phyloP scores from a whole-genome alignment of 495 filamentous ascomycete species.

The Aspergillus heteromorphus region DNA sequence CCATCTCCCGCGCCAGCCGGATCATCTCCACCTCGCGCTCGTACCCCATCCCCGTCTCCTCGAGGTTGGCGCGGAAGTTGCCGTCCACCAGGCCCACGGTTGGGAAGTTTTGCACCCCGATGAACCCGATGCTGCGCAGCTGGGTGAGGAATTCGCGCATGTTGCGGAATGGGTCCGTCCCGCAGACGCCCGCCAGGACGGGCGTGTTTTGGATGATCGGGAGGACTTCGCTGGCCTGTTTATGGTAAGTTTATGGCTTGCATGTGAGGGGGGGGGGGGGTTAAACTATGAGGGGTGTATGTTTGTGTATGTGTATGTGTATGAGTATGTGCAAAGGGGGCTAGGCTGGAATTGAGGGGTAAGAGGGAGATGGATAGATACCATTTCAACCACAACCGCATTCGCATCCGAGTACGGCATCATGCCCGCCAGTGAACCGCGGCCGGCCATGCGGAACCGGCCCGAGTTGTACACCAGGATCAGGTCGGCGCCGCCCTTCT shows the following conservation, averaged over 20 bases:
- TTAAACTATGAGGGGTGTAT: too few relatives aligned
- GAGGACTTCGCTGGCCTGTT: slow-evolving; percentile 51
- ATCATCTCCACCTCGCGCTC: slow-evolving; percentile 61
- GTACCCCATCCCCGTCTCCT: slow-evolving; percentile 68
- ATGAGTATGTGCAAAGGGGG: too few relatives aligned
- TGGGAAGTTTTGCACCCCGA: slow-evolving; percentile 68
- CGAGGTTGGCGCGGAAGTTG: slow-evolving; percentile 57
- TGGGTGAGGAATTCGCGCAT: slow-evolving; percentile 53
- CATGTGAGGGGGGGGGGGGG: neutral
- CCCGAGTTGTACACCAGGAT: slow-evolving; percentile 71
- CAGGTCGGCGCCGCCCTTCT: slow-evolving; percentile 60
- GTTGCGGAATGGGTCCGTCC: slow-evolving; percentile 58
- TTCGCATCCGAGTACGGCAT: slow-evolving; percentile 73
- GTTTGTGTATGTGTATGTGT: too few relatives aligned
- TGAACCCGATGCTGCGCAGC: slow-evolving; percentile 54
- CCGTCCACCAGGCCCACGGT: slow-evolving; percentile 69
- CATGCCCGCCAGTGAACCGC: slow-evolving; percentile 63
- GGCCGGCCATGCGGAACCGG: slow-evolving; percentile 67
- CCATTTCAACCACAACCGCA: slow-evolving; percentile 63
- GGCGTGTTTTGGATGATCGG: slow-evolving; percentile 55
- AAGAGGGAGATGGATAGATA: slow-evolving; percentile 14
- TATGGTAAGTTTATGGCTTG: neutral
- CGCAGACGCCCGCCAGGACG: slow-evolving; percentile 63
- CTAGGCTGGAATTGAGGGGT: too few relatives aligned
- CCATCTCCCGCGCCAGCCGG: slow-evolving; percentile 47